Evolutionary conservation across 352 stramenopile species (phyloP), one percentile per base, ranked within the genome.

Genomic region (Phytophthora megakarya): DNA sequence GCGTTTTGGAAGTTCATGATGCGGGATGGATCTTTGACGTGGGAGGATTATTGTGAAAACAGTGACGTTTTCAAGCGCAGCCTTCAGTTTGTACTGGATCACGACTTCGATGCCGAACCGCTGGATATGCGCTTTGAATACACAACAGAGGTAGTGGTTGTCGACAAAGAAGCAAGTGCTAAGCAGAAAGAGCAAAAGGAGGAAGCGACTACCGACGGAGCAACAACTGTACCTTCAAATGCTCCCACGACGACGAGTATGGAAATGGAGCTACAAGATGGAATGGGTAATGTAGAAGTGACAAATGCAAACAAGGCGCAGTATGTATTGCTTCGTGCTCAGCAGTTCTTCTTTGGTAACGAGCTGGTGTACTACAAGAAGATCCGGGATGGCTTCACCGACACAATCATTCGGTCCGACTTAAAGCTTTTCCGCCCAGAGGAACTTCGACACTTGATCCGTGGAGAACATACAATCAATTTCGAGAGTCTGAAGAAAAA

Each of bases 1-100:
- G 78, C 75, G 4, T 84, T 92, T 37, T 93, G 85, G 85, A 85
- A 89, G 40, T 88, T 90, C 37, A 75, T 92, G 59, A 37, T 74
- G 18, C 44, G 67, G 42, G 70, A 89, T 21, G 57, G 61, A 0
- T 61, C 61, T 21, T 55, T 90, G 43, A 59, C 65, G 9, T 92
- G 82, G 82, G 61, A 88, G 52, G 80, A 84, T 8, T 90, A 88
- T 21, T 89, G 79, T 38, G 78, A 68, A 22, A 55, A 46, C 21
- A 87, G 88, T 40, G 70, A 82, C 3, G 70, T 88, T 4, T 84
- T 92, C 54, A 73, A 79, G 55, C 65, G 72, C 26, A 91, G 81
- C 61, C 62, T 91, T 18, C 73, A 88, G 60, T 82, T 85, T 26
- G 60, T 91, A 6, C 57, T 92, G 3, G 81, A 85, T 28, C 76